Evolutionary conservation across 1,139 yeast species (phyloP), one percentile per base, ranked within the genome.

Genomic region (Yarrowia galli): DNA sequence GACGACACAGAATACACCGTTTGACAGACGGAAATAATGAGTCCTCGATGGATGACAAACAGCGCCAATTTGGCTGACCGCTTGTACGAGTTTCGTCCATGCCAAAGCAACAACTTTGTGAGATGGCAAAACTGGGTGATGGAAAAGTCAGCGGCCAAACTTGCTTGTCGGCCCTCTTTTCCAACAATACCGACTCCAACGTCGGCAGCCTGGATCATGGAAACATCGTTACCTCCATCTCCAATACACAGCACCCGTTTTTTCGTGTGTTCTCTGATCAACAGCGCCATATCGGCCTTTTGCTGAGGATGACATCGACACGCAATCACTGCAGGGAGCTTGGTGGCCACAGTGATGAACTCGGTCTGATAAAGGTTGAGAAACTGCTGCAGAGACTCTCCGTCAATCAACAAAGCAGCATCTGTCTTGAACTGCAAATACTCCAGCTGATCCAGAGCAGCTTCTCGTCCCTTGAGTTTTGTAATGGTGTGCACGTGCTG

Each of bases 121-220:
- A 96, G 79, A 77, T 91, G 92, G 75, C 96, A 91, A 77, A 96
- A 96, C 78, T 93, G 97, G 51, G 92, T 89, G 68, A 96, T 87
- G 45, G 97, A 91, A 78, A 93, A 96, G 78, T 96, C 99, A 0
- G 99, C 99, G 2, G 98, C 97, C 68, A 96, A 81, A 0, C 98
- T 92, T 0, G 99, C 99, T 77, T 96, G 99, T 72, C 89, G 89
- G 36, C 99, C 99, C 78, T 96, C 99, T 76, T 96, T 96, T 51
- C 99, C 99, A 32, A 95, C 99, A 73, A 96, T 95, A 68, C 99
- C 99, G 49, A 96, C 97, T 69, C 99, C 99, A 13, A 96, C 97
- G 80, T 96, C 97, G 0, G 99, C 99, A 73, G 96, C 91, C 79
- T 95, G 99, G 73, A 96, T 96, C 99, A 96, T 96, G 74, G 97